Evolutionary conservation across 225 moss, liverwort and hornwort genomes (phyloP).

Genomic region (Pseudoscleropodium purum): DNA sequence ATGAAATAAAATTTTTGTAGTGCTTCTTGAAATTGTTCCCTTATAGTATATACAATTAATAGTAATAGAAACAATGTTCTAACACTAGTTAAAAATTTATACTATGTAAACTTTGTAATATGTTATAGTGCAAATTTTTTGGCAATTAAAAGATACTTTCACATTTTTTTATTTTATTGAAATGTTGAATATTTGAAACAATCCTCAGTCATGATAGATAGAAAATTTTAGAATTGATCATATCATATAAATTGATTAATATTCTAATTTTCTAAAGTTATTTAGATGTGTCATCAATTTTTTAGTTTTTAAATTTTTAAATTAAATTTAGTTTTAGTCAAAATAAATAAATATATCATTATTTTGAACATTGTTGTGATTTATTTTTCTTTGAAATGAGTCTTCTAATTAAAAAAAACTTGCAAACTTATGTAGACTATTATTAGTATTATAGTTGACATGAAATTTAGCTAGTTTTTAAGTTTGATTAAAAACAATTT

Average conservation of each 20-base stretch:
- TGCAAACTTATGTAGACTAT: too few species aligned
- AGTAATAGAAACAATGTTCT: fast-evolving
- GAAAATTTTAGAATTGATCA: background rate
- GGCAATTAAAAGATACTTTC: background rate
- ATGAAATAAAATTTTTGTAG: too few species aligned
- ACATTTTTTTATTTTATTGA: background rate
- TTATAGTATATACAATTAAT: background rate
- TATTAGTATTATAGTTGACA: background rate
- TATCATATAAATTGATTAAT: background rate
- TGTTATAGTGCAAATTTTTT: background rate
- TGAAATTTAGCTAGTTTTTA: background rate
- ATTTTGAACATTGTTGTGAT: background rate
- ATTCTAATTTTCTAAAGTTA: background rate
- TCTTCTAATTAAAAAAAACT: background rate
- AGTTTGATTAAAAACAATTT: background rate
- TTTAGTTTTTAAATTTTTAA: fast-evolving
- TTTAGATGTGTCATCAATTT: background rate
- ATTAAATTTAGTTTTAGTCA: background rate
- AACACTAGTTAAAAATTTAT: background rate
- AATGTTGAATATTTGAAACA: background rate
- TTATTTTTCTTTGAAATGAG: background rate
- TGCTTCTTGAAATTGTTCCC: fast-evolving
- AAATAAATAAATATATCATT: fast-evolving
- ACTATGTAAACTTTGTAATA: too few species aligned
- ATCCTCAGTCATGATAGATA: background rate